Evolutionary conservation across 2,329 filamentous ascomycete species (phyloP).

Genomic region (Exophiala alcalophila): DNA sequence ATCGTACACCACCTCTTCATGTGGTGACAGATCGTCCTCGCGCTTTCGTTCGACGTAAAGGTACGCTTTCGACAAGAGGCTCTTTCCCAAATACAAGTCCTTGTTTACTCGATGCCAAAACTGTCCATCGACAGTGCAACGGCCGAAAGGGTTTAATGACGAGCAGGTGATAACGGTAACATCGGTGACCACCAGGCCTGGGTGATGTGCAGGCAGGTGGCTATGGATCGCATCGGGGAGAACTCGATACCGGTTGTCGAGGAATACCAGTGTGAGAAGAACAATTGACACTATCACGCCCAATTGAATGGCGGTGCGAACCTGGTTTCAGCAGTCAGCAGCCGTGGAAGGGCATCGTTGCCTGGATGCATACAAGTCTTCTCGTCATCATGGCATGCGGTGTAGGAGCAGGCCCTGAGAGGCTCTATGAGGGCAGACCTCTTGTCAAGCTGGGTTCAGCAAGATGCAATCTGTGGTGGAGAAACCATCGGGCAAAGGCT

Average conservation of each 20-base stretch:
- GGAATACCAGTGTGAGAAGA: slow-evolving; percentile 70
- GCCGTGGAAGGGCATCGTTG: too few species aligned
- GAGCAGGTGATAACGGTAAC: slow-evolving; percentile 75
- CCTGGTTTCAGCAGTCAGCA: slow-evolving; percentile 38
- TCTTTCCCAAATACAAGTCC: slow-evolving; percentile 74
- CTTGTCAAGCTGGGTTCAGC: too few species aligned
- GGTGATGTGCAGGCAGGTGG: slow-evolving; percentile 80
- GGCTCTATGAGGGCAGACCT: slow-evolving; percentile 1
- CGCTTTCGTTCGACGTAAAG: slow-evolving; percentile 78
- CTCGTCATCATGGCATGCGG: slow-evolving; percentile 28
- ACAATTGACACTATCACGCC: slow-evolving; percentile 62
- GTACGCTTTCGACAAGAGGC: slow-evolving; percentile 74
- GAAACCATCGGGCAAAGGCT: too few species aligned
- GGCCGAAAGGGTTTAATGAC: slow-evolving; percentile 68
- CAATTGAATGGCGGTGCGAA: slow-evolving; percentile 72
- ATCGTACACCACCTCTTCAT: slow-evolving; percentile 77
- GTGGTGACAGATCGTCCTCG: slow-evolving; percentile 72
- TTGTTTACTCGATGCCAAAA: slow-evolving; percentile 85
- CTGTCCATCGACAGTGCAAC: slow-evolving; percentile 68
- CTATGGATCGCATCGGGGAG: slow-evolving; percentile 81
- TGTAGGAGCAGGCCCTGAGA: slow-evolving; percentile 8
- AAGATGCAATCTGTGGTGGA: neutral
- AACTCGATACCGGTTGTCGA: slow-evolving; percentile 85
- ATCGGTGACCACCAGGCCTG: slow-evolving; percentile 81
- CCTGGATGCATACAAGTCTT: slow-evolving; percentile 26